Evolutionary conservation across 2,329 filamentous ascomycete species (phyloP).

Genomic region (Neopestalotiopsis clavispora): DNA sequence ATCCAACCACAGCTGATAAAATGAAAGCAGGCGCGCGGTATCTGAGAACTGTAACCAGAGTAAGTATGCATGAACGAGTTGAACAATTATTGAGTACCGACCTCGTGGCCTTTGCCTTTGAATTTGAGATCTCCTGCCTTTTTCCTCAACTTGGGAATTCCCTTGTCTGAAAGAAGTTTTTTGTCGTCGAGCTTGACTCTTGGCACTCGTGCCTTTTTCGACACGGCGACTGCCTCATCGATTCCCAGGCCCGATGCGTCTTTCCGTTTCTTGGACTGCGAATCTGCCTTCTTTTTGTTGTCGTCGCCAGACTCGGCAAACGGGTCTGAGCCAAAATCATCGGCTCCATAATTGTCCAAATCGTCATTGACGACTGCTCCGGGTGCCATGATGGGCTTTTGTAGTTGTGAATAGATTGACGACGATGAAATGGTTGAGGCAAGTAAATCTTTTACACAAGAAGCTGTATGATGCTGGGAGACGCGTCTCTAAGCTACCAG

Average conservation of each 20-base stretch:
- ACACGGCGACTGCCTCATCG: constrained; percentile 84
- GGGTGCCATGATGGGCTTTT: constrained; percentile 31
- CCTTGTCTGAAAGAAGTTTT: constrained; percentile 80
- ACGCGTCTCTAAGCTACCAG: constrained; percentile 16
- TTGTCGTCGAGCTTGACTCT: constrained; percentile 86
- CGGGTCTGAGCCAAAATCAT: constrained; percentile 62
- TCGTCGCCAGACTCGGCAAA: constrained; percentile 53
- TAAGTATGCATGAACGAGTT: background rate
- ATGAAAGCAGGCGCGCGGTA: constrained; percentile 77
- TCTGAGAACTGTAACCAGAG: constrained; percentile 72
- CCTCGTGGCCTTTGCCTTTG: constrained; percentile 94
- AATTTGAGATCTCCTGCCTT: constrained; percentile 76
- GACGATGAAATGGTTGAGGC: background rate
- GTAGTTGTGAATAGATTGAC: background rate
- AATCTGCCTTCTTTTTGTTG: constrained; percentile 32
- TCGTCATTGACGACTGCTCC: constrained; percentile 61
- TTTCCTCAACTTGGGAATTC: constrained; percentile 80
- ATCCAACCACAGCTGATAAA: constrained; percentile 97
- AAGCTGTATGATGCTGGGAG: background rate
- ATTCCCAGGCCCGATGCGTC: constrained; percentile 69
- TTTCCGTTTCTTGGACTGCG: constrained; percentile 52
- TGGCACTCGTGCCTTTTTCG: constrained; percentile 73
- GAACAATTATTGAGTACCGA: constrained; percentile 38
- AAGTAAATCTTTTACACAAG: background rate
- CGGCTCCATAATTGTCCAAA: constrained; percentile 78